phyloP scores from a whole-genome alignment of 1,284 basidiomycete species.

The Trichosporon faecale region DNA sequence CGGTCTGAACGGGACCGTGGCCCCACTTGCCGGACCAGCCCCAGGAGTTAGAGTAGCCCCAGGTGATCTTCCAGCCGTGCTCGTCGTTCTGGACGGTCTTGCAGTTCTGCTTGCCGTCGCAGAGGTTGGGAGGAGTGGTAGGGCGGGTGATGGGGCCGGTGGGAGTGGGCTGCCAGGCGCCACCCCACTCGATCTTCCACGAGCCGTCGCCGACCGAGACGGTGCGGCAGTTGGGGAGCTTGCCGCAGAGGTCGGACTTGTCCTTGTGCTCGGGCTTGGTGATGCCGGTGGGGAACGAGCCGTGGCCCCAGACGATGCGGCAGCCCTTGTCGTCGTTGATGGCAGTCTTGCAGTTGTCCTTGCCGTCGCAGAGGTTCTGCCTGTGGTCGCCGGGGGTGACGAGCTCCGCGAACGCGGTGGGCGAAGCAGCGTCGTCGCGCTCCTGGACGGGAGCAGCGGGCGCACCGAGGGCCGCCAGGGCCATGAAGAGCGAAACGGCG shows the following conservation, averaged over 20 bases:
- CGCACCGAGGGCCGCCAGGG: conserved; percentile 8
- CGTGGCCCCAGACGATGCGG: conserved; percentile 9
- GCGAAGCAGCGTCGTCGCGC: conserved; percentile 7
- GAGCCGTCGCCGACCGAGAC: conserved; percentile 6
- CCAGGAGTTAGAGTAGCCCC: conserved; percentile 5
- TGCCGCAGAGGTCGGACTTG: conserved; percentile 3
- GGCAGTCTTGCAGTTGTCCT: conserved; percentile 9
- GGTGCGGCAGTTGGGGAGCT: conserved; percentile 11
- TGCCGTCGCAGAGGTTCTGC: conserved; percentile 8
- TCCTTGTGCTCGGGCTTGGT: conserved; percentile 7
- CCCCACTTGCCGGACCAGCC: conserved; percentile 7
- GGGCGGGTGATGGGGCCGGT: conserved; percentile 2
- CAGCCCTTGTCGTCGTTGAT: conserved; percentile 7
- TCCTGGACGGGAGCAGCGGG: conserved; percentile 9
- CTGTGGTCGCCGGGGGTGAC: conserved; percentile 1
- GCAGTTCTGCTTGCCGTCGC: conserved; percentile 8
- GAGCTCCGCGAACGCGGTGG: conserved; percentile 7
- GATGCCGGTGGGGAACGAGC: conserved; percentile 4
- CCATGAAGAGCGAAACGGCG: conserved; percentile 9
- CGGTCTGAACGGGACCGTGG: conserved; percentile 5
- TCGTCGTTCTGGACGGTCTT: conserved; percentile 10
- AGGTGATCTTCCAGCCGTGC: conserved; percentile 11
- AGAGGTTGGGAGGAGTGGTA: conserved; percentile 7
- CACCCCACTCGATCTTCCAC: conserved; percentile 10
- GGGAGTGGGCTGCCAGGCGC: conserved; percentile 9